Percentiles rank a stretch among this genome's conserved stretches.
Conservation (phyloP, 2,329 filamentous ascomycete genomes). For the Penicillium crustosum region DNA sequence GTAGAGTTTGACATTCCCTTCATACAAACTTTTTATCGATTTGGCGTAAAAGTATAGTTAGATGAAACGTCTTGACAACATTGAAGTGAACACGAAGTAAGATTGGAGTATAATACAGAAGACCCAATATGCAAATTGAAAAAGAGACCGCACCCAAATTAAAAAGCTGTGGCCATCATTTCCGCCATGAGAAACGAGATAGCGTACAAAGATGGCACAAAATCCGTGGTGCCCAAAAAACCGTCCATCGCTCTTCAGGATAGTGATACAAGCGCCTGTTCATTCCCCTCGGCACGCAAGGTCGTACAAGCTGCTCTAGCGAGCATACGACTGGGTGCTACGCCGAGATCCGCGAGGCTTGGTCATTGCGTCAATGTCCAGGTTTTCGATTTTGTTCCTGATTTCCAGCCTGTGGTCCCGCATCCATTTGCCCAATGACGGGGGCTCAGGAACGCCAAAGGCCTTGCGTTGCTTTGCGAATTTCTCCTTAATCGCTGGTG, state of each 20-base stretch:
- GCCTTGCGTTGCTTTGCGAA: conserved; percentile 65
- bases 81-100: conserved; percentile 15
- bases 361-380: conserved; percentile 36
- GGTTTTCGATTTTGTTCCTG: conserved; percentile 39
- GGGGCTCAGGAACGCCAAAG: conserved; percentile 62
- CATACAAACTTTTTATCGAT: not conserved
- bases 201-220: conserved; percentile 11
- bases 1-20: not conserved
- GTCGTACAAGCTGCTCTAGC: conserved; percentile 15
- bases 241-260: conserved; percentile 13
- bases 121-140: conserved; percentile 29
- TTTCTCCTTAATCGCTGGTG: conserved; percentile 61
- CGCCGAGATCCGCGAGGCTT: conserved; percentile 27
- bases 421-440: conserved; percentile 44
- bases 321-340: not conserved
- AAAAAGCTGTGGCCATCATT: conserved; percentile 3
- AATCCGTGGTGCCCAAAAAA: conserved; percentile 8
- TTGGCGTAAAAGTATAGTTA: not conserved
- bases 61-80: not conserved
- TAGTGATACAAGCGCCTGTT: conserved; percentile 13
- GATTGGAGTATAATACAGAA: conserved; percentile 39
- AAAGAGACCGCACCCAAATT: conserved; percentile 11
- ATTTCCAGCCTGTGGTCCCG: conserved; percentile 37
- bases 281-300: not conserved
- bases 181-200: conserved; percentile 1